Percentiles rank a stretch among this genome's conserved stretches.
These are phyloP conservation scores for Thalassiosira hispida DNA, from an alignment of 352 stramenopile species.

Conservation along the genomic window DNA sequence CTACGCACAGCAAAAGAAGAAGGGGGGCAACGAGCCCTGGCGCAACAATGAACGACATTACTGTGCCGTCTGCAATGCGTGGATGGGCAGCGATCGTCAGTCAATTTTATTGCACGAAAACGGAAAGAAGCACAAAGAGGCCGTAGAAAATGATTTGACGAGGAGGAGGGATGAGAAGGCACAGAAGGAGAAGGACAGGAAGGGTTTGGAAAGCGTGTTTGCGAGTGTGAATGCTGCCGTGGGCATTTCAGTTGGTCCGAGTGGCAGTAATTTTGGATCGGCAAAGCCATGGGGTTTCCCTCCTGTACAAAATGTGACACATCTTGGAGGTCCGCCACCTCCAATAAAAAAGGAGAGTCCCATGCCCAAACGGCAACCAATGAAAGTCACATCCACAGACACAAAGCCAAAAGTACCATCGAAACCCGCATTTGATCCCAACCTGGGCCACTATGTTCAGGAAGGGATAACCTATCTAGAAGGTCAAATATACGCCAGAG, in stretches of 20 bases:
- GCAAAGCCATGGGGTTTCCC: slow-evolving; percentile 8
- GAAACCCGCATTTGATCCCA: slow-evolving; percentile 19
- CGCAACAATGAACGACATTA: slow-evolving; percentile 76
- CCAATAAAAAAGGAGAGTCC: slow-evolving; percentile 10
- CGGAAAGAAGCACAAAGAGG: slow-evolving; percentile 80
- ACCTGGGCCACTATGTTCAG: slow-evolving; percentile 46
- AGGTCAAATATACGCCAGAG: slow-evolving; percentile 56
- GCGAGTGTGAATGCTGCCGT: slow-evolving; percentile 62
- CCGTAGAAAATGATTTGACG: slow-evolving; percentile 62
- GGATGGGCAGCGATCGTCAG: slow-evolving; percentile 77
- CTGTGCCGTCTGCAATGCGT: slow-evolving; percentile 77
- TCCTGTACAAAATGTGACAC: not conserved
- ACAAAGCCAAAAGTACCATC: not conserved
- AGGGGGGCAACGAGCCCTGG: slow-evolving; percentile 55
- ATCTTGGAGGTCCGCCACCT: not conserved
- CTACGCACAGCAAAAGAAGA: slow-evolving; percentile 13
- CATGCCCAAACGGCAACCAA: not conserved
- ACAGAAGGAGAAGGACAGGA: slow-evolving; percentile 60
- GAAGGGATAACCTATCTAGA: slow-evolving; percentile 69
- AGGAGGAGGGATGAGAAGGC: slow-evolving; percentile 57
- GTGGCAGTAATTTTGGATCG: not conserved
- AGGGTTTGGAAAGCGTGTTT: slow-evolving; percentile 60
- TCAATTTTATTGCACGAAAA: slow-evolving; percentile 81
- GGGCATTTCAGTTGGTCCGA: not conserved
- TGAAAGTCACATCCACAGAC: not conserved